Evolutionary conservation across 148 eudicot genomes (phyloP).

Genomic region (Agrostemma githago): DNA sequence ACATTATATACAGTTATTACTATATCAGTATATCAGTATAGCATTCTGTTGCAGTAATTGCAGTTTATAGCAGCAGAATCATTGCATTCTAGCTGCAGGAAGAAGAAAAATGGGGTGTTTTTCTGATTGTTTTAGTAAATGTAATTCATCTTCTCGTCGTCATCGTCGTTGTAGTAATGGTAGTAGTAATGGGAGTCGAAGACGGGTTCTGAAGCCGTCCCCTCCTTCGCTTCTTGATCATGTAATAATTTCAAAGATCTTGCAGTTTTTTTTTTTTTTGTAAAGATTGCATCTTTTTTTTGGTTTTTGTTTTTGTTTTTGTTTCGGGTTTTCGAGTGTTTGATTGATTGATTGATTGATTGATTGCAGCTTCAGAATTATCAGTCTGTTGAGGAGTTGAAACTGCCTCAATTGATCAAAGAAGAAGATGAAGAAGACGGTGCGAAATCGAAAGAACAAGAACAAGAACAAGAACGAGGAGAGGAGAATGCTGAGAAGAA

Average conservation of each 20-base stretch:
- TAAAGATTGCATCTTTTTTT: no score
- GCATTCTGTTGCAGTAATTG: no score
- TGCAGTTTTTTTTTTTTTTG: background rate
- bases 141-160: conserved; percentile 19
- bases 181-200: background rate
- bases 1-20: background rate
- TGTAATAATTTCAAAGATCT: conserved; percentile 6
- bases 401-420: conserved; percentile 18
- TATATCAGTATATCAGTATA: background rate
- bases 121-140: conserved; percentile 37
- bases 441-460: conserved; percentile 15
- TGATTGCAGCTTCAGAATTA: conserved; percentile 28
- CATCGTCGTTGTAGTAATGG: background rate
- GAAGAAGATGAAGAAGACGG: conserved; percentile 1
- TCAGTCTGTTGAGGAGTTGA: conserved; percentile 31
- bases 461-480: background rate
- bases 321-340: background rate
- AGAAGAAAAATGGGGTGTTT: conserved; percentile 42
- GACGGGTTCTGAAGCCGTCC: background rate
- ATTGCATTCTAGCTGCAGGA: background rate
- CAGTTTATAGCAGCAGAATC: no score
- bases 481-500: conserved; percentile 20
- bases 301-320: no score
- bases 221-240: conserved; percentile 29
- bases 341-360: background rate